Conservation (phyloP, 2,329 filamentous ascomycete species). For the Botrytis galanthina region DNA sequence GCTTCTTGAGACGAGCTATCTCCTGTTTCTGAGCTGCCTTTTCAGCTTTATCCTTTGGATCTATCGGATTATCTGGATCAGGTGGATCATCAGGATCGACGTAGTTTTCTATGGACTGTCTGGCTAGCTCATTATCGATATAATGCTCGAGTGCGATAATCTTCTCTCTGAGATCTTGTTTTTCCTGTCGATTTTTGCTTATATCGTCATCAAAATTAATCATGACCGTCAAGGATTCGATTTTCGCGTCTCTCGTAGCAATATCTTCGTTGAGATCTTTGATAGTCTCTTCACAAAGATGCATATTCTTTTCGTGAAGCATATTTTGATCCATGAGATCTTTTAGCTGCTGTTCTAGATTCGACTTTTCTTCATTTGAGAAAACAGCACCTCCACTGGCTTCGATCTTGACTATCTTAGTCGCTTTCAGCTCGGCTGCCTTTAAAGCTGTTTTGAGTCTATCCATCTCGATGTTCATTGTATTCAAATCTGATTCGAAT, state of each 20-base stretch:
- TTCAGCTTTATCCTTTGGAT: background rate
- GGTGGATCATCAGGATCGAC: no score
- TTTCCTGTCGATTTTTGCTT: constrained; percentile 8
- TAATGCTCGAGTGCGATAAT: background rate
- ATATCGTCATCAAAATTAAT: background rate
- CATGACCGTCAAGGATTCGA: background rate
- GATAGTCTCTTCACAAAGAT: background rate
- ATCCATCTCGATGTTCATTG: background rate
- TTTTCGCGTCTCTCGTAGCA: background rate
- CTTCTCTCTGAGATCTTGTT: constrained; percentile 4
- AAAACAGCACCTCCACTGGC: background rate
- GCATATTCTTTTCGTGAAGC: background rate
- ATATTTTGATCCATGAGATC: background rate
- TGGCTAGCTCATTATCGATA: background rate
- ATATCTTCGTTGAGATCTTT: background rate
- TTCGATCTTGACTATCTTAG: background rate
- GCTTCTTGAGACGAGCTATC: background rate
- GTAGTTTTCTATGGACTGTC: background rate
- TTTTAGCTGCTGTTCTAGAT: background rate
- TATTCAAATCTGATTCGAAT: background rate
- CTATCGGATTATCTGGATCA: background rate
- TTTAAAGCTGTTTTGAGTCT: background rate
- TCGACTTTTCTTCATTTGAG: background rate
- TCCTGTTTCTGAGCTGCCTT: background rate
- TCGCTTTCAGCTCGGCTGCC: background rate